Conservation (phyloP, 306 rosid species). For the Cicer arietinum region DNA sequence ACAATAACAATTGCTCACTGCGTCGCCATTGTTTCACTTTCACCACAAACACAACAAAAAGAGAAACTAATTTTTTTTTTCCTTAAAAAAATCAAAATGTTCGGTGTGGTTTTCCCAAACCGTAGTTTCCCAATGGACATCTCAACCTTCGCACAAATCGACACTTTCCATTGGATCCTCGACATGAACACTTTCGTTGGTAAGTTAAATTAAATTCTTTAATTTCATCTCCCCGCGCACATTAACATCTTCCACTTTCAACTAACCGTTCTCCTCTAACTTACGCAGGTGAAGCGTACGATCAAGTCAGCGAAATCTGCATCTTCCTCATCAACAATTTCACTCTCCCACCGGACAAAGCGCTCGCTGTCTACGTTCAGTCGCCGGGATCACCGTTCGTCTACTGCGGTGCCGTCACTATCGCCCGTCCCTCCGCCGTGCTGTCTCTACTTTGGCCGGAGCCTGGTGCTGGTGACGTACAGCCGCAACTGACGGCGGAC, state of each 20-base stretch:
- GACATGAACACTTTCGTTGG: conserved; percentile 92
- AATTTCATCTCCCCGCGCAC: background rate
- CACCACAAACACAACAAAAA: background rate
- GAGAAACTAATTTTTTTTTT: background rate
- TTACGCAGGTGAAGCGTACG: conserved; percentile 77
- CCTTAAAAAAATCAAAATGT: conserved; percentile 50
- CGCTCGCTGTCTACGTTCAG: conserved; percentile 86
- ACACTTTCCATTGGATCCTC: conserved; percentile 90
- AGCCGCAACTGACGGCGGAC: conserved; percentile 72
- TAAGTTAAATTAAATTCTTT: conserved; percentile 21
- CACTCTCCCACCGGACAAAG: conserved; percentile 91
- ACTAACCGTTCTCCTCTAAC: conserved; percentile 24
- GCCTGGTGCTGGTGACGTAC: conserved; percentile 50
- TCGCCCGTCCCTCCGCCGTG: conserved; percentile 83
- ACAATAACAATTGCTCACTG: background rate
- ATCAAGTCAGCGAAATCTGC: conserved; percentile 77
- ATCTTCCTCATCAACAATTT: conserved; percentile 78
- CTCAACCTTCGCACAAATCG: conserved; percentile 88
- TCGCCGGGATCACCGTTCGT: conserved; percentile 86
- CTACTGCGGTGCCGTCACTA: conserved; percentile 78
- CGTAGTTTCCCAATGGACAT: conserved; percentile 94
- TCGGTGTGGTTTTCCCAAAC: conserved; percentile 91
- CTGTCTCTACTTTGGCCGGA: conserved; percentile 78
- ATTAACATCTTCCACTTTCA: background rate
- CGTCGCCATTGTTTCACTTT: background rate